Evolutionary conservation across 2,329 filamentous ascomycete genomes (phyloP).

Genomic region (Arthrobotrys megalospora): DNA sequence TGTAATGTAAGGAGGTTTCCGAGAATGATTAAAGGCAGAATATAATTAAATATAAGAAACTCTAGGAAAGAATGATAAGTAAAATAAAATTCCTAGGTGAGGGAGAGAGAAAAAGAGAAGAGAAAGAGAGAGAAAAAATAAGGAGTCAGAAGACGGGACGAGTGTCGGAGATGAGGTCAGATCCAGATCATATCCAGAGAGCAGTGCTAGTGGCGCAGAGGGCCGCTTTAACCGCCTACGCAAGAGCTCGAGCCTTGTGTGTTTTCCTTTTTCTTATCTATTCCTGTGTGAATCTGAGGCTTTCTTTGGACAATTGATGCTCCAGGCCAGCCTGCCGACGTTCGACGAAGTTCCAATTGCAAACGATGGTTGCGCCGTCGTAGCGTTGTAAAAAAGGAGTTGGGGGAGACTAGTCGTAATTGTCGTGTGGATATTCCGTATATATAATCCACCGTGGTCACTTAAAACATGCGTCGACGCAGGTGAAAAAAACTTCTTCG

Average conservation of each 20-base stretch:
- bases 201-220: slow-evolving; percentile 33
- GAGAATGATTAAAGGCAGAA: slow-evolving; percentile 31
- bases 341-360: slow-evolving; percentile 34
- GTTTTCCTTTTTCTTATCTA: slow-evolving; percentile 31
- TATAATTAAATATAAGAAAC: slow-evolving; percentile 11
- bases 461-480: slow-evolving; percentile 32
- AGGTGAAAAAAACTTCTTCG: slow-evolving; percentile 27
- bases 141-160: slow-evolving; percentile 37
- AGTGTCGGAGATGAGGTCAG: slow-evolving; percentile 45
- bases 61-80: slow-evolving; percentile 18
- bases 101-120: slow-evolving; percentile 7
- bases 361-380: slow-evolving; percentile 21
- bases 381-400: slow-evolving; percentile 31
- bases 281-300: slow-evolving; percentile 7
- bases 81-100: slow-evolving; percentile 18
- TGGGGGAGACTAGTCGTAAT: slow-evolving; percentile 16
- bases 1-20: slow-evolving; percentile 11
- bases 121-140: slow-evolving; percentile 5
- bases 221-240: slow-evolving; percentile 44
- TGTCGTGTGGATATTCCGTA: slow-evolving; percentile 29
- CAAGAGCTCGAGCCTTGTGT: slow-evolving; percentile 25
- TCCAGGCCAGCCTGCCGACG: slow-evolving; percentile 28
- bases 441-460: slow-evolving; percentile 33
- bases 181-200: slow-evolving; percentile 36
- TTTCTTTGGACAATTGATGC: slow-evolving; percentile 11